A percentile compares a stretch with the other conserved stretches of the same genome.
Conservation (phyloP, 306 rosid species). For the Fagus sylvatica region DNA sequence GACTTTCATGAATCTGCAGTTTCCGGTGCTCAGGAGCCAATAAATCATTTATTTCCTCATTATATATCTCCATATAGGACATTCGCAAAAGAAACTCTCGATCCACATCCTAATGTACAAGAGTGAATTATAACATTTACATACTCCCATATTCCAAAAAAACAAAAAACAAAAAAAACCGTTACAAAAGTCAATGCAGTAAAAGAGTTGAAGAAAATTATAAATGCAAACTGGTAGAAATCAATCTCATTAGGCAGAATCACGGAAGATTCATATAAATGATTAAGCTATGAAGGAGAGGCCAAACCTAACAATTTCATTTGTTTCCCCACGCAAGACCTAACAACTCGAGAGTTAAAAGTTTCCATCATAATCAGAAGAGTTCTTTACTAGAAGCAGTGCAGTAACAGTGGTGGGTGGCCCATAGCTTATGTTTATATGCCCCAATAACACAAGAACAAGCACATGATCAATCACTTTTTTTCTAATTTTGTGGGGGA, state of each 20-base stretch:
- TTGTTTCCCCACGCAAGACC: background rate
- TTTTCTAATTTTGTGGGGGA: no score
- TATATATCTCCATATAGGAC: conserved; percentile 98
- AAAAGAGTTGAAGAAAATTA: background rate
- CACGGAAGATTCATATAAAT: background rate
- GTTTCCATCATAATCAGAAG: background rate
- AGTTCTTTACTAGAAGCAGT: background rate
- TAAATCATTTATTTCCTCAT: conserved; percentile 92
- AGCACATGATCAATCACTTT: no score
- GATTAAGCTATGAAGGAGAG: no score
- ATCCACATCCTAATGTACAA: conserved; percentile 59
- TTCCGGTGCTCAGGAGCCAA: conserved; percentile 94
- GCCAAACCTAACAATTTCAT: background rate
- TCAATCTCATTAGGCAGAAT: background rate
- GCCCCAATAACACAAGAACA: no score
- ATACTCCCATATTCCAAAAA: background rate
- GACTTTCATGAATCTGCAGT: conserved; percentile 92
- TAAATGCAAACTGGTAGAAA: background rate
- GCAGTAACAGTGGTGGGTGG: background rate
- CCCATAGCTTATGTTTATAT: no score
- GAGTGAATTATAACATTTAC: background rate
- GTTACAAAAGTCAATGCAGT: background rate
- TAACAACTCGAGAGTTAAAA: background rate
- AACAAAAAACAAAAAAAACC: no score
- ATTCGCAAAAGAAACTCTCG: conserved; percentile 92